Base-by-base conservation (phyloP, 2,329 filamentous ascomycete species). In the Penicillium sp. region DNA sequence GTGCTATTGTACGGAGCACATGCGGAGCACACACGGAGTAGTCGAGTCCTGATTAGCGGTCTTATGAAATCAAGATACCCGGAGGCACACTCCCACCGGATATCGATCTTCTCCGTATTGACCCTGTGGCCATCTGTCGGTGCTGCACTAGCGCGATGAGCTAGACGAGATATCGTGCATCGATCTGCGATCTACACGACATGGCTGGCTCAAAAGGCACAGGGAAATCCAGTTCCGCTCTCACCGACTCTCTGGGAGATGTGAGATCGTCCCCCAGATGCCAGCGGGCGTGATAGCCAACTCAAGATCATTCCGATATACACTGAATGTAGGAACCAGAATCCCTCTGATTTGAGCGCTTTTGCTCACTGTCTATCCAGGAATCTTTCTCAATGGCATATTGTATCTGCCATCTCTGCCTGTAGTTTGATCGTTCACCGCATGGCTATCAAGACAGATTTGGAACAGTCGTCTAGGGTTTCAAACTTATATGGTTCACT, bases 111-210 rank as follows among this genome's bases (percentile, higher is more conserved):
- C 30, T 16, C 30, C n/a, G 49, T 14, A 19, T n/a, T 52, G 5
- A 8, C 6, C 19, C 16, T 22, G 6, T 35, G 30, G 16, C 10
- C 35, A 35, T 28, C 45, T 25, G 51, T n/a, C 11, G 35, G 7
- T 53, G 6, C 51, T 30, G 51, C 51, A 28, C 1, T 53, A 42
- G 37, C 33, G 51, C 22, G 22, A 53, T 4, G 16, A 26, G 33
- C 11, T 8, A 7, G 14, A 7, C 51, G 33, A 22, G 22, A 28
- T 38, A 25, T 38, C 35, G 8, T 42, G 51, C 51, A 40, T 42
- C 11, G 38, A 53, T 53, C 42, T 57, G 52, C 45, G 53, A 66
- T 61, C 58, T 58, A 54, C 63, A 55, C 45, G 42, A 40, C 55
- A 55, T 60, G 51, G 38, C 45, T 22, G n/a, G 35, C 57, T 35